A percentile compares a stretch with the other conserved stretches of the same genome.
phyloP scores from a whole-genome alignment of 495 filamentous ascomycete species.

The Neurospora pannonica region DNA sequence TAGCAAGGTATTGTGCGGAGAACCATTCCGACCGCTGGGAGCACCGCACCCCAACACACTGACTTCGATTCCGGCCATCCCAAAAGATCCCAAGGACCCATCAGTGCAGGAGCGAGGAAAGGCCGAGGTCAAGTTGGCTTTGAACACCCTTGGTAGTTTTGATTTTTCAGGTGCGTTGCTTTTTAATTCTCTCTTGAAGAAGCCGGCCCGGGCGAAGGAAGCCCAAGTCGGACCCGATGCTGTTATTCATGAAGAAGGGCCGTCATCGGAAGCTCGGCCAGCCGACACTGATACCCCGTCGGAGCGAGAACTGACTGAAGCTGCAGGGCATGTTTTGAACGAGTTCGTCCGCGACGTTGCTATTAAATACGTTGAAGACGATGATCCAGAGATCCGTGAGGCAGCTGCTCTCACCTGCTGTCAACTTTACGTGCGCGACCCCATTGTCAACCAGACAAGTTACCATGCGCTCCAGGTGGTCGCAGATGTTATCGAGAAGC shows the following conservation, averaged over 20 bases:
- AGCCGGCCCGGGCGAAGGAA: not conserved
- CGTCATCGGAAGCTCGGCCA: not conserved
- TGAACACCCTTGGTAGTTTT: constrained; percentile 91
- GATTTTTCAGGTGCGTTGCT: constrained; percentile 63
- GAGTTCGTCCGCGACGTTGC: constrained; percentile 98
- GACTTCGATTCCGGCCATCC: constrained; percentile 65
- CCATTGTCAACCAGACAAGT: constrained; percentile 95
- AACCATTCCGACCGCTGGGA: constrained; percentile 83
- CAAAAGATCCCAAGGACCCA: constrained; percentile 76
- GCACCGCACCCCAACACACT: constrained; percentile 60
- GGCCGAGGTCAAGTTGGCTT: constrained; percentile 78
- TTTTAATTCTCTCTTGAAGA: not conserved
- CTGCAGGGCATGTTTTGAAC: constrained; percentile 75
- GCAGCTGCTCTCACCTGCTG: constrained; percentile 95
- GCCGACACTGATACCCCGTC: not conserved
- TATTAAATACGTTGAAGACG: constrained; percentile 93
- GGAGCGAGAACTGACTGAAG: constrained; percentile 9
- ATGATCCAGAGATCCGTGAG: constrained; percentile 86
- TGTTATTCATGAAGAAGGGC: not conserved
- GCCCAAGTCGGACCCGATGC: not conserved
- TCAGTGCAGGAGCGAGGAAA: constrained; percentile 64
- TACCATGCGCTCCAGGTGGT: constrained; percentile 94
- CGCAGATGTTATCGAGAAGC: constrained; percentile 91
- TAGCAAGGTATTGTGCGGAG: constrained; percentile 83
- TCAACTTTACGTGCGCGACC: constrained; percentile 90